Conservation (phyloP, 75 land plant genomes). For the Isoetes taiwanensis region DNA sequence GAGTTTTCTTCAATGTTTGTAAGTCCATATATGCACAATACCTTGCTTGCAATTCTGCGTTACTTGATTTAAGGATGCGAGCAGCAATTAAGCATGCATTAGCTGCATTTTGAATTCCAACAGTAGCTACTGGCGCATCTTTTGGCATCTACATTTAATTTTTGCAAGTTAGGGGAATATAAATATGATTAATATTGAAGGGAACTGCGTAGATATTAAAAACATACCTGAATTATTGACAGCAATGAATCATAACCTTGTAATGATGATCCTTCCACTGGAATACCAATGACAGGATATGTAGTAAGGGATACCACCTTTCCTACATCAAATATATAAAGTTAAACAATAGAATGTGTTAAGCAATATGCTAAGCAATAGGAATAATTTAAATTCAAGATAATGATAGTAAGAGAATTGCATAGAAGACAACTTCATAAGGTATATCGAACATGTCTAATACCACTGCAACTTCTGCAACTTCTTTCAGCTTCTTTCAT, state of each 20-base stretch:
- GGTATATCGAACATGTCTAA: constrained; percentile 45
- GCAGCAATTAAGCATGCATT: constrained; percentile 84
- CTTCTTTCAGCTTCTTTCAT: constrained; percentile 80
- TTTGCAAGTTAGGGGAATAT: not conserved
- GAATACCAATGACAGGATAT: constrained; percentile 90
- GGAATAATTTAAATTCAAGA: no score
- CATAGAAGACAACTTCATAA: constrained; percentile 47
- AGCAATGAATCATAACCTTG: constrained; percentile 80
- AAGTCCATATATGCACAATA: no score
- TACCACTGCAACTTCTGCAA: constrained; percentile 62
- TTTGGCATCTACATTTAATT: constrained; percentile 72
- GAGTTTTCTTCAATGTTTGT: no score
- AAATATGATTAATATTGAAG: no score
- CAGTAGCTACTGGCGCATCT: constrained; percentile 93
- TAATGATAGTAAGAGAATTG: no score
- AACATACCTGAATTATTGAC: constrained; percentile 82
- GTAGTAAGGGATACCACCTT: constrained; percentile 91
- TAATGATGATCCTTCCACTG: constrained; percentile 61
- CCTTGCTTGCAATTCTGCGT: constrained; percentile 40
- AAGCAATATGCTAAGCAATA: no score
- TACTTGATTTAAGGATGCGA: constrained; percentile 40
- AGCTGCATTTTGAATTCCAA: constrained; percentile 79
- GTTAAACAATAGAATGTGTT: no score
- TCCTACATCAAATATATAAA: no score
- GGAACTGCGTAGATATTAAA: no score